Conservation (phyloP, 2,329 filamentous ascomycete species). For the Penicillium rolfsii region DNA sequence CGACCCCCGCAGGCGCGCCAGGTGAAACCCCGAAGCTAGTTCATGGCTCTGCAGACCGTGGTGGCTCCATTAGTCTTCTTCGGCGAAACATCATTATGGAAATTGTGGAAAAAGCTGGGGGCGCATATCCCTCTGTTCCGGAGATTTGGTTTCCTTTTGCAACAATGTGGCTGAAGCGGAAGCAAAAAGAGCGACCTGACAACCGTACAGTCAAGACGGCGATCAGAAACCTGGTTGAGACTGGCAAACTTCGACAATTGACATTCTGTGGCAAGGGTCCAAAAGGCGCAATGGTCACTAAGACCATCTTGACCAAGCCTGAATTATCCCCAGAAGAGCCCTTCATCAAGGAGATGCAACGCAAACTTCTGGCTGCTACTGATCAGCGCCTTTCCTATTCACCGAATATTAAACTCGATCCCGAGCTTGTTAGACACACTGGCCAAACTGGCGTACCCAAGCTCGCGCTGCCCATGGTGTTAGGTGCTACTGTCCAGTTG, state of each 20-base stretch:
- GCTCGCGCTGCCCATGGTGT: slow-evolving; percentile 36
- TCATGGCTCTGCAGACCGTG: slow-evolving; percentile 29
- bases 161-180: slow-evolving; percentile 55
- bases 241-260: slow-evolving; percentile 56
- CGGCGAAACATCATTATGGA: slow-evolving; percentile 58
- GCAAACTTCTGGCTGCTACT: slow-evolving; percentile 53
- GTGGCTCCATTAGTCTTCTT: slow-evolving; percentile 50
- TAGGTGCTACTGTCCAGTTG: slow-evolving; percentile 40
- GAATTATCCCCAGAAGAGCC: slow-evolving; percentile 51
- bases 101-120: slow-evolving; percentile 57
- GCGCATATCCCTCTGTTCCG: slow-evolving; percentile 58
- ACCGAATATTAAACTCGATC: slow-evolving; percentile 44
- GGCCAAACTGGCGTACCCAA: slow-evolving; percentile 15
- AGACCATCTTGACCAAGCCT: slow-evolving; percentile 54
- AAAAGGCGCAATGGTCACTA: slow-evolving; percentile 54
- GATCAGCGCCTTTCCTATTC: slow-evolving; percentile 50
- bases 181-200: slow-evolving; percentile 53
- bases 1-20: background rate
- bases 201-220: slow-evolving; percentile 56
- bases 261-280: slow-evolving; percentile 55
- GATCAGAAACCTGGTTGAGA: slow-evolving; percentile 54
- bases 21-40: slow-evolving; percentile 18
- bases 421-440: slow-evolving; percentile 37
- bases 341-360: slow-evolving; percentile 53
- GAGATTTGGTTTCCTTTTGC: slow-evolving; percentile 61